phyloP scores from a whole-genome alignment of 2,329 filamentous ascomycete genomes.

The Colletotrichum euphorbiae region DNA sequence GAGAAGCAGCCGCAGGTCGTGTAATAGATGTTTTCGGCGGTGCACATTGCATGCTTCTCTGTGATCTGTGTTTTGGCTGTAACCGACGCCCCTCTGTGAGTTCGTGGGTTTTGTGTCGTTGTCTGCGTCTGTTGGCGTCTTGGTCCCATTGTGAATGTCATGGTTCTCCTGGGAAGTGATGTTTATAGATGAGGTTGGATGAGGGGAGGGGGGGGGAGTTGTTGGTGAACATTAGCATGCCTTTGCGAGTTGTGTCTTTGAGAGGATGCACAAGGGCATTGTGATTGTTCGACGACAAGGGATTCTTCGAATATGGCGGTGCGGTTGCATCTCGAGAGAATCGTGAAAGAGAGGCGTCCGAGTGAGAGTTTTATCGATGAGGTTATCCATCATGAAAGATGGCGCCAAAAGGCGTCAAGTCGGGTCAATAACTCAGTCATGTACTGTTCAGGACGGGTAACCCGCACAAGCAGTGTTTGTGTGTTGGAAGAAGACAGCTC shows the following conservation, averaged over 20 bases:
- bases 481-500: no score
- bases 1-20: constrained; percentile 35
- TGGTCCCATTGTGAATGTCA: background rate
- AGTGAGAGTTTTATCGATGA: no score
- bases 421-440: background rate
- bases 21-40: constrained; percentile 38
- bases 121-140: background rate
- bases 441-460: background rate
- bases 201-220: background rate
- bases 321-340: no score
- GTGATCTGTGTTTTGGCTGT: background rate
- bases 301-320: no score
- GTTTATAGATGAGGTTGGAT: background rate
- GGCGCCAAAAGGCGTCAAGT: no score
- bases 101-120: no score
- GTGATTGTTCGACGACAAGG: background rate
- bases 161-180: background rate
- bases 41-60: constrained; percentile 30
- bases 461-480: no score
- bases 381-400: no score
- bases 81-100: no score
- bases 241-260: constrained; percentile 2
- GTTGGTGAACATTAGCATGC: background rate
- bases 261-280: background rate
- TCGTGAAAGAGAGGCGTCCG: no score